Conservation (phyloP, 1,284 basidiomycete species). For the Rhodotorula sp. region DNA sequence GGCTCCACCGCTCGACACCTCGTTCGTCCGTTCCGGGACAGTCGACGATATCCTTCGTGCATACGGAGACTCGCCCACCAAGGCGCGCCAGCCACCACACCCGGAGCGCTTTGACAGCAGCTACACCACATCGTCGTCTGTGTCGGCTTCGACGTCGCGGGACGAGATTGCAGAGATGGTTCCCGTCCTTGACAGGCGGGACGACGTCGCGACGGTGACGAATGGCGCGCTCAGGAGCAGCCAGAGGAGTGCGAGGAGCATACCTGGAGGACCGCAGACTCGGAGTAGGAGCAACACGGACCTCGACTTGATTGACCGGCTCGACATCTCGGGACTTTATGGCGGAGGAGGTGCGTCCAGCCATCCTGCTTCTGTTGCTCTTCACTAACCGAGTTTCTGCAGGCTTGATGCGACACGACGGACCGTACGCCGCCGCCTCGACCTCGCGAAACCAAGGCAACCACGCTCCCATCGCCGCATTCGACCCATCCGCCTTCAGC, state of each 20-base stretch:
- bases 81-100: slow-evolving; percentile 7
- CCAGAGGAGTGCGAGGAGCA: background rate
- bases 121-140: background rate
- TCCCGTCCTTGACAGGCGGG: slow-evolving; percentile 11
- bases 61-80: slow-evolving; percentile 28
- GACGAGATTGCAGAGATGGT: slow-evolving; percentile 12
- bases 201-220: background rate
- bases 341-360: slow-evolving; percentile 36
- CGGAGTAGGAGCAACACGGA: slow-evolving; percentile 28
- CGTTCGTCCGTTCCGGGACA: slow-evolving; percentile 10
- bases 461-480: slow-evolving; percentile 37
- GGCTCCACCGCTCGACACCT: background rate
- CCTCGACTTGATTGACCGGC: slow-evolving; percentile 40
- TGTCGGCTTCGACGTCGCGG: slow-evolving; percentile 1
- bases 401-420: slow-evolving; percentile 39
- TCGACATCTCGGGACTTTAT: slow-evolving; percentile 40
- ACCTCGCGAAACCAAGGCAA: slow-evolving; percentile 27
- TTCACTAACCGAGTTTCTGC: background rate
- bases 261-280: slow-evolving; percentile 4
- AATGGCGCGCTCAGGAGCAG: background rate
- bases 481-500: slow-evolving; percentile 34
- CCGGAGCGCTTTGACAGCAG: slow-evolving; percentile 13
- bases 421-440: slow-evolving; percentile 39
- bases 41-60: slow-evolving; percentile 27
- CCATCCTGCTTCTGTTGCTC: background rate